Percentiles rank a stretch among this genome's conserved stretches.
These are phyloP conservation scores for Beta vulgaris DNA, from an alignment of 148 eudicot species.

Conservation along the genomic window DNA sequence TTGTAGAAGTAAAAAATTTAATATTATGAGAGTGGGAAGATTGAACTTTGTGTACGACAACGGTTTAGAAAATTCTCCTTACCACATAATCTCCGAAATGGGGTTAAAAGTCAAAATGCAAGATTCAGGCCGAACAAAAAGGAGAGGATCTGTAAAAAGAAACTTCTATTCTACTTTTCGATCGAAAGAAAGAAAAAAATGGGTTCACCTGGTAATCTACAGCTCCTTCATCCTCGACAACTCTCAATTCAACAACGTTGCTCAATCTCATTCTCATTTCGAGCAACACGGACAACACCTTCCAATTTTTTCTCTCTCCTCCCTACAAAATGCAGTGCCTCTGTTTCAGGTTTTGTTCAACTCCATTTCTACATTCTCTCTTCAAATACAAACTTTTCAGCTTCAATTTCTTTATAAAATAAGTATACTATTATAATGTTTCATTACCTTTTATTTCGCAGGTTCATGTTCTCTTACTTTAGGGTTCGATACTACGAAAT, in stretches of 20 bases:
- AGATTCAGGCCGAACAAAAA: too few relatives aligned
- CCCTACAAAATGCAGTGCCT: background rate
- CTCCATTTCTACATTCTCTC: background rate
- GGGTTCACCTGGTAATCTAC: background rate
- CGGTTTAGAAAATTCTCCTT: too few relatives aligned
- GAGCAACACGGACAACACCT: background rate
- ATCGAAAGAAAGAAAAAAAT: background rate
- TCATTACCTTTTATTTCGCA: slow-evolving; percentile 1
- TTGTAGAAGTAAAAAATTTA: too few relatives aligned
- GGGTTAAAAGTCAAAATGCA: too few relatives aligned
- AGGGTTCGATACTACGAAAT: background rate
- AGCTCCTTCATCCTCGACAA: background rate
- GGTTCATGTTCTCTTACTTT: slow-evolving; percentile 9
- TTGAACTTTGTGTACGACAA: too few relatives aligned
- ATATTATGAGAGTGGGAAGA: too few relatives aligned
- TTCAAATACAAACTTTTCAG: background rate
- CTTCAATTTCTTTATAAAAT: background rate
- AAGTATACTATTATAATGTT: background rate
- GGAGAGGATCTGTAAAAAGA: too few relatives aligned
- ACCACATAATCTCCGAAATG: too few relatives aligned
- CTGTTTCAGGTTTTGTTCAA: background rate
- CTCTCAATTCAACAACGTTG: background rate
- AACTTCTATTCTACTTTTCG: too few relatives aligned
- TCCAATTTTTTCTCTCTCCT: background rate
- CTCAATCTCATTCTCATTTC: background rate